Conservation (phyloP, 257 asterid genomes). For the Nicotiana knightiana region DNA sequence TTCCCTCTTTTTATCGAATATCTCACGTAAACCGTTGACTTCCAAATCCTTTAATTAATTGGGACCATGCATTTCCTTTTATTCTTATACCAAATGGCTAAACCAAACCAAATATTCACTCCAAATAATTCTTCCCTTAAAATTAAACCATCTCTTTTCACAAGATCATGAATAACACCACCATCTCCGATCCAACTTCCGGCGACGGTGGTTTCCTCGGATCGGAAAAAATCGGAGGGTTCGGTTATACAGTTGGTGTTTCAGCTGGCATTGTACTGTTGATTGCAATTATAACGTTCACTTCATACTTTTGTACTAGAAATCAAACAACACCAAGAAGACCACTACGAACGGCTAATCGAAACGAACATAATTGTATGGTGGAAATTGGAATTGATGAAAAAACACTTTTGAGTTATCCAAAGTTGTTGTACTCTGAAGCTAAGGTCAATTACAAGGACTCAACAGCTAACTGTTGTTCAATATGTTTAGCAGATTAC, state of each 20-base stretch:
- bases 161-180: conserved; percentile 31
- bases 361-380: not conserved
- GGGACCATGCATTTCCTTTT: not conserved
- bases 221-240: conserved; percentile 50
- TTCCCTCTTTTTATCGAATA: not conserved
- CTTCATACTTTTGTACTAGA: conserved; percentile 74
- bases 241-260: conserved; percentile 82
- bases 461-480: conserved; percentile 60
- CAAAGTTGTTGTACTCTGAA: conserved; percentile 58
- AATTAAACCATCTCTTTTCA: not conserved
- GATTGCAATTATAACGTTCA: conserved; percentile 63
- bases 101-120: conserved; percentile 7
- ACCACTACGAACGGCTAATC: not conserved
- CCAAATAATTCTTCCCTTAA: not conserved
- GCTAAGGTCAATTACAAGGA: conserved; percentile 46
- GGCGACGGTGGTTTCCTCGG: conserved; percentile 42
- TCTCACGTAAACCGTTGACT: conserved; percentile 4
- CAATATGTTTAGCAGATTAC: conserved; percentile 80
- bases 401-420: conserved; percentile 54
- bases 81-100: conserved; percentile 20
- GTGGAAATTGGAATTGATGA: conserved; percentile 64
- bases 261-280: conserved; percentile 75
- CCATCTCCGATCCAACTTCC: conserved; percentile 10
- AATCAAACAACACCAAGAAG: not conserved
- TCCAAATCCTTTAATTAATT: not conserved